Evolutionary conservation across 2,329 filamentous ascomycete species (phyloP), one percentile per base, ranked within the genome.

Genomic region (Albifimbria verrucaria): DNA sequence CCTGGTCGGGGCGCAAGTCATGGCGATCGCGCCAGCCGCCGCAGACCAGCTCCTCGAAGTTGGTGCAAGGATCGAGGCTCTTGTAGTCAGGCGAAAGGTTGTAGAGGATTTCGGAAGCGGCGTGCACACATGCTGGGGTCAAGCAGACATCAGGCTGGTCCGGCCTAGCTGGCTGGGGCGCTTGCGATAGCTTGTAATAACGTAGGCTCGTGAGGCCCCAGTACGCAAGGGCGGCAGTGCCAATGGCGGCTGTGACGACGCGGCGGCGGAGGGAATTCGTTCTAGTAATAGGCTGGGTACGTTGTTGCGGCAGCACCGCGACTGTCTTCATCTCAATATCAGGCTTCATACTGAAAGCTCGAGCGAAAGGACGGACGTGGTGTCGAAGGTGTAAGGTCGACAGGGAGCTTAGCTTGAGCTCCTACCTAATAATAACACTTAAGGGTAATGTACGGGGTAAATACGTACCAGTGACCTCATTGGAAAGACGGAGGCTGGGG

Each of bases 31-130:
- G 74, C 80, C 86, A 90, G 11, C 86, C 86, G 52, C 83, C 85
- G 60, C 87, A 89, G 20, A 84, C 83, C 52, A 85, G 78, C 64
- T 85, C 75, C 55, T 88, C 83, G 55, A 90, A 90, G 62, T 89
- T 70, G n/a, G 75, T 79, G 60, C 87, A 90, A 2, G 87, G 81
- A 63, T 90, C 85, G 39, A 90, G 72, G 2, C 81, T 68, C 54
- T 80, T 74, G 66, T 88, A 85, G 49, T 84, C 57, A 11, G 61
- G 56, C 2, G 66, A 62, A 0, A 70, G 52, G 12, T 59, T 65
- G 20, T 59, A 60, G 0, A 68, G 52, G 11, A 69, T 60, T 22
- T 69, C 63, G 0, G 65, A 66, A n/a, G 65, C 64, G 17, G 66
- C 59, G 47, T 67, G 65, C 1, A 68, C 57, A 20, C 66, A 69